These are phyloP conservation scores for Hysterangium stoloniferum DNA, from an alignment of 768 basidiomycete genomes.

Conservation along the genomic window DNA sequence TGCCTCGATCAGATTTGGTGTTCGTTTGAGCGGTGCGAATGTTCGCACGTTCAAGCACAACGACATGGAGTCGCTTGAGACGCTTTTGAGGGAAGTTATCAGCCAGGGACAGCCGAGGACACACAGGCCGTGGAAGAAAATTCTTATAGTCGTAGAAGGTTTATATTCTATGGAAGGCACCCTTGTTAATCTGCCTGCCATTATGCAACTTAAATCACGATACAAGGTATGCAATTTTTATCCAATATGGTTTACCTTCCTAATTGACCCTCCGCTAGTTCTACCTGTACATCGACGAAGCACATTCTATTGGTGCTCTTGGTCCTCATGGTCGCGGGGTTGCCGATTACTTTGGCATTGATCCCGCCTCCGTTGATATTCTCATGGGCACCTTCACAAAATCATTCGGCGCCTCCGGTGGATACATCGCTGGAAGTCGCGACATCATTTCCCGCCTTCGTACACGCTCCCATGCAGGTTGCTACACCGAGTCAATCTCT, in stretches of 20 bases:
- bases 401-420: conserved; percentile 89
- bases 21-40: conserved; percentile 78
- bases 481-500: conserved; percentile 86
- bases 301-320: conserved; percentile 93
- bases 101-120: conserved; percentile 97
- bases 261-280: conserved; percentile 46
- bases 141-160: conserved; percentile 89
- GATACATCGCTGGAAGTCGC: conserved; percentile 87
- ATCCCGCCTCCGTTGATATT: conserved; percentile 77
- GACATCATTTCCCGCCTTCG: conserved; percentile 75
- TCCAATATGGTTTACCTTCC: background rate
- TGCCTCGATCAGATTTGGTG: conserved; percentile 89
- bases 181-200: conserved; percentile 69
- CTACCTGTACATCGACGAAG: conserved; percentile 93
- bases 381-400: conserved; percentile 99
- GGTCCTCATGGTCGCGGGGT: conserved; percentile 94
- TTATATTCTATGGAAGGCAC: conserved; percentile 99
- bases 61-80: conserved; percentile 78
- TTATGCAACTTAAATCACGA: conserved; percentile 83
- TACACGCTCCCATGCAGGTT: conserved; percentile 67
- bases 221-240: conserved; percentile 67
- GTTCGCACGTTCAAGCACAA: conserved; percentile 97
- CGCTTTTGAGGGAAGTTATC: conserved; percentile 79
- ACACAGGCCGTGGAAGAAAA: conserved; percentile 99
- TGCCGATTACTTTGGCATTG: conserved; percentile 84